Percentiles rank a stretch among this genome's conserved stretches.
Conservation (phyloP, 805 yeast genomes). For the Kodamaea laetipori region DNA sequence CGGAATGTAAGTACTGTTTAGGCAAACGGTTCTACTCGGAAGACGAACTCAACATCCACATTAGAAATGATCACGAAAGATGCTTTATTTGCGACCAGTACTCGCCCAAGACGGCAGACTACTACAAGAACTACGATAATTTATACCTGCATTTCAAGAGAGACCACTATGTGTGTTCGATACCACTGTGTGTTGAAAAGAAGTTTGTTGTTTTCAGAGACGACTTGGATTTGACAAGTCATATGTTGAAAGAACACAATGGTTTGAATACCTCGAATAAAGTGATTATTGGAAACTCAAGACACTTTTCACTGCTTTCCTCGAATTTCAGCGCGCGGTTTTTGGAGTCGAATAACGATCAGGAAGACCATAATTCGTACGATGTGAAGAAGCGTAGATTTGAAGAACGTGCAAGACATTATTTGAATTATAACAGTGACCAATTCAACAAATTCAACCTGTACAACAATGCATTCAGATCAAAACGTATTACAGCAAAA, state of each 20-base stretch:
- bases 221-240: conserved; percentile 83
- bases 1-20: conserved; percentile 79
- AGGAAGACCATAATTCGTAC: conserved; percentile 40
- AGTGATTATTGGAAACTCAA: conserved; percentile 38
- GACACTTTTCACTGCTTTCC: conserved; percentile 59
- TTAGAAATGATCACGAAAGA: conserved; percentile 81
- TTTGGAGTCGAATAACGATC: conserved; percentile 21
- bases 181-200: conserved; percentile 78
- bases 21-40: conserved; percentile 79
- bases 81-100: conserved; percentile 87
- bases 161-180: conserved; percentile 77
- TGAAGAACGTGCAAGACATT: conserved; percentile 84
- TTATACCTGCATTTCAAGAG: conserved; percentile 72
- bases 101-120: conserved; percentile 57
- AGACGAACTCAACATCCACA: conserved; percentile 81
- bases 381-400: conserved; percentile 61
- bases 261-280: conserved; percentile 46
- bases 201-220: conserved; percentile 91
- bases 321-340: conserved; percentile 51
- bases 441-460: conserved; percentile 51
- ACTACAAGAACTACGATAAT: conserved; percentile 74
- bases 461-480: conserved; percentile 50
- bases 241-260: conserved; percentile 82
- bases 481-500: conserved; percentile 47
- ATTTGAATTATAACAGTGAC: conserved; percentile 55